These are phyloP conservation scores for Carnegiea gigantea DNA, from an alignment of 179 eudicot genomes.

Conservation along the genomic window DNA sequence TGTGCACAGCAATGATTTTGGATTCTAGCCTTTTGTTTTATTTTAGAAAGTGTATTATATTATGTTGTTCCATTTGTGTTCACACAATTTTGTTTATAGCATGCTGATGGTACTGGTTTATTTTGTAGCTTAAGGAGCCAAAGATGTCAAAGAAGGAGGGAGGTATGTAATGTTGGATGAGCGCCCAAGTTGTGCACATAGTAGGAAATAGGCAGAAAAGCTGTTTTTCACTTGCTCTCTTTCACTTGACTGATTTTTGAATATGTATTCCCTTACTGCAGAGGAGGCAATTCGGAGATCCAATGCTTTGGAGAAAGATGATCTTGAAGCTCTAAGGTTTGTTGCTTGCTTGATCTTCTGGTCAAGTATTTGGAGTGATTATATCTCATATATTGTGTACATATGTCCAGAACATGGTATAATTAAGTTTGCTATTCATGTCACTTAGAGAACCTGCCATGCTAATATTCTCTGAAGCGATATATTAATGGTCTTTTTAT, in stretches of 20 bases:
- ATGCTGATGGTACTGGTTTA: slow-evolving; percentile 17
- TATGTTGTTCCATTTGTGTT: background rate
- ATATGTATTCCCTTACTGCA: slow-evolving; percentile 31
- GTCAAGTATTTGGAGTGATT: background rate
- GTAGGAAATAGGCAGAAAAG: background rate
- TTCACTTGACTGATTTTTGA: slow-evolving; percentile 1
- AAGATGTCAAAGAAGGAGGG: slow-evolving; percentile 68
- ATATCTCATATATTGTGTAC: background rate
- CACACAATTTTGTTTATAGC: background rate
- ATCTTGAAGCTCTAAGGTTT: slow-evolving; percentile 64
- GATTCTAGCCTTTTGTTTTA: background rate
- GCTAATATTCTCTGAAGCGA: background rate
- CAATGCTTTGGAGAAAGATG: slow-evolving; percentile 76
- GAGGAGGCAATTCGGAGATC: slow-evolving; percentile 89
- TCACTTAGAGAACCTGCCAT: slow-evolving; percentile 2
- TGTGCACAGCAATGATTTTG: background rate
- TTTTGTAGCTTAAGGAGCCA: slow-evolving; percentile 64
- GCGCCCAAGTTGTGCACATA: background rate
- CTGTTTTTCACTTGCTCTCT: too few species aligned
- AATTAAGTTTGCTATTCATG: background rate
- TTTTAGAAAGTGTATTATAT: background rate
- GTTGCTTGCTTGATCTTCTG: slow-evolving; percentile 18
- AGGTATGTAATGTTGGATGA: slow-evolving; percentile 46
- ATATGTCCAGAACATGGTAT: background rate
- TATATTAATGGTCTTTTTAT: background rate